phyloP scores from a whole-genome alignment of 495 filamentous ascomycete species.

The Penicillium fimorum region DNA sequence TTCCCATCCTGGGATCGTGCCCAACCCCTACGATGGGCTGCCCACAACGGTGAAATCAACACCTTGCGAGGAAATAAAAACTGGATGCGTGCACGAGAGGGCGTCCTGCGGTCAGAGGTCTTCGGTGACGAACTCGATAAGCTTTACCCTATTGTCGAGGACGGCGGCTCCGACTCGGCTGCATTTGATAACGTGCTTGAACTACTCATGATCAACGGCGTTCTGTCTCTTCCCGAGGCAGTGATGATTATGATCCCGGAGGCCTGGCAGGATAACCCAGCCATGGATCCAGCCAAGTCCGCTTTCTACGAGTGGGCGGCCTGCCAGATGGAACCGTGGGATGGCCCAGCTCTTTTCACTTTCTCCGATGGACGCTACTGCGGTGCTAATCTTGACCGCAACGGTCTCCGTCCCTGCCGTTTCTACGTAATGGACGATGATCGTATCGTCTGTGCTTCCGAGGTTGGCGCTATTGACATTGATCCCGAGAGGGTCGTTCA shows the following conservation, averaged over 20 bases:
- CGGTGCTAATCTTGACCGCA: slow-evolving; percentile 97
- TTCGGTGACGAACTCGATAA: slow-evolving; percentile 91
- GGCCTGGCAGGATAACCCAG: slow-evolving; percentile 92
- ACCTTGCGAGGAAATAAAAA: slow-evolving; percentile 99
- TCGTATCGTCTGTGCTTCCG: slow-evolving; percentile 96
- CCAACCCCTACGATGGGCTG: slow-evolving; percentile 94
- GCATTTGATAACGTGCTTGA: slow-evolving; percentile 99
- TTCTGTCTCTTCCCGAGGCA: slow-evolving; percentile 93
- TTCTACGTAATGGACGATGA: slow-evolving; percentile 99
- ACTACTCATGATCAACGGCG: slow-evolving; percentile 92
- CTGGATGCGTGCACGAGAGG: slow-evolving; percentile 99
- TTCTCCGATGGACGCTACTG: slow-evolving; percentile 98
- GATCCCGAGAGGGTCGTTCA: slow-evolving; percentile 89
- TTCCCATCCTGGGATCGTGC: slow-evolving; percentile 99
- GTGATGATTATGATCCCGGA: slow-evolving; percentile 99
- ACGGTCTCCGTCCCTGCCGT: slow-evolving; percentile 93
- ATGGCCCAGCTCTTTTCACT: slow-evolving; percentile 95
- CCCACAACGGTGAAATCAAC: slow-evolving; percentile 99
- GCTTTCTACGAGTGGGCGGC: slow-evolving; percentile 99
- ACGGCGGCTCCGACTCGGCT: slow-evolving; percentile 96
- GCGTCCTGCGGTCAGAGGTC: slow-evolving; percentile 87
- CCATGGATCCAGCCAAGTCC: slow-evolving; percentile 93
- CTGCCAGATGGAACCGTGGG: slow-evolving; percentile 99
- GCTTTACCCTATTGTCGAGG: slow-evolving; percentile 94
- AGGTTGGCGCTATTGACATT: slow-evolving; percentile 92